Percentiles rank a stretch among this genome's conserved stretches.
These are phyloP conservation scores for Alternaria solani DNA, from an alignment of 2,329 filamentous ascomycete species.

Conservation along the genomic window DNA sequence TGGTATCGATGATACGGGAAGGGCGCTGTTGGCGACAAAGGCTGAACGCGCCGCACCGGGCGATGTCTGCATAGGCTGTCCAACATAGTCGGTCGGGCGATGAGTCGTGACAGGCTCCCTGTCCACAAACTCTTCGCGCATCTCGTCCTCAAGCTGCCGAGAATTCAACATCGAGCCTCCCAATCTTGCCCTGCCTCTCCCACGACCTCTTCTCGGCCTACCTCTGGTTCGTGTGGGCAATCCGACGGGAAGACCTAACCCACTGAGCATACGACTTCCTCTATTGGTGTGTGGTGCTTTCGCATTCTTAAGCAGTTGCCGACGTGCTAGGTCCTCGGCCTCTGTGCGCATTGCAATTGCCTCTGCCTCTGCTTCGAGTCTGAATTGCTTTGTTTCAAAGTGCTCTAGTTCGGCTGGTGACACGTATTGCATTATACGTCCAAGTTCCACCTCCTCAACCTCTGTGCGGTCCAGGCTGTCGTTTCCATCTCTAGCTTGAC, in stretches of 20 bases:
- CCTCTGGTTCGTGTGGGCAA: conserved; percentile 15
- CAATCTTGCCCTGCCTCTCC: conserved; percentile 16
- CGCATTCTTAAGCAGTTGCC: conserved; percentile 37
- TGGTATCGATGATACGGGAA: conserved; percentile 30
- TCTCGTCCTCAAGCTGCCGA: conserved; percentile 6
- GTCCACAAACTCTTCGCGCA: conserved; percentile 5
- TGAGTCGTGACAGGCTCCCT: conserved; percentile 11
- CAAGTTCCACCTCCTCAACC: conserved; percentile 35
- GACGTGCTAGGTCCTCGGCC: conserved; percentile 28
- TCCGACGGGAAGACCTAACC: conserved; percentile 15
- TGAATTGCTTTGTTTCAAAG: conserved; percentile 45
- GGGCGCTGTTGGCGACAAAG: conserved; percentile 44
- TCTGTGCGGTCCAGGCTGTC: conserved; percentile 16
- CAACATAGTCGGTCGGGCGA: conserved; percentile 23
- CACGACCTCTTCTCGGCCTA: conserved; percentile 21
- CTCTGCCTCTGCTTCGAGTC: conserved; percentile 38
- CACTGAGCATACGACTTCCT: conserved; percentile 22
- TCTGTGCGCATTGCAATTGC: conserved; percentile 29
- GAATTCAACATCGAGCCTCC: neutral
- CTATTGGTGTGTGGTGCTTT: conserved; percentile 16
- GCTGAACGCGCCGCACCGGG: conserved; percentile 38
- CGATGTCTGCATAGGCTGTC: conserved; percentile 19
- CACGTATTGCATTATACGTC: conserved; percentile 41
- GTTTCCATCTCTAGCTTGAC: neutral
- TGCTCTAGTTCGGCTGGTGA: conserved; percentile 41